Conservation (phyloP, 2,329 filamentous ascomycete genomes). For the Colletotrichum chrysophilum region DNA sequence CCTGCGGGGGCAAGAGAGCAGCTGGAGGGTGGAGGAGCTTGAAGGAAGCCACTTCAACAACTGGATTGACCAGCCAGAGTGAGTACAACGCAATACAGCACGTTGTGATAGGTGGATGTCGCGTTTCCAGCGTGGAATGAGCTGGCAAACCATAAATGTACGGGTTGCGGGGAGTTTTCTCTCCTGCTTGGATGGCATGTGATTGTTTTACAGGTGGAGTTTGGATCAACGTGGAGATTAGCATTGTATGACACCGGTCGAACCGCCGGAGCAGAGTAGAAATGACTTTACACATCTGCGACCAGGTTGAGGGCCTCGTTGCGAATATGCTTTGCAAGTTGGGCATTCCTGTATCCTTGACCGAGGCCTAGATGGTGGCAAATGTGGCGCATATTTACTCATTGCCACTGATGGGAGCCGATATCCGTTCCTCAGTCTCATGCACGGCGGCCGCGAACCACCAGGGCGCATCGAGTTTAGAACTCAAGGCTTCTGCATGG, state of each 20-base stretch:
- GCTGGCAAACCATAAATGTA: background rate
- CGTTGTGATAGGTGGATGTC: background rate
- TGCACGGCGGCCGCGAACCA: background rate
- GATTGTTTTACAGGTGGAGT: background rate
- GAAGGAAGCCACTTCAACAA: constrained; percentile 33
- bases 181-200: background rate
- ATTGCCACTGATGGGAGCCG: background rate
- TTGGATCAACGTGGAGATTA: background rate
- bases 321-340: background rate
- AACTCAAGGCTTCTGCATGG: background rate
- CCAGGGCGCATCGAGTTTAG: background rate
- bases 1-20: constrained; percentile 34
- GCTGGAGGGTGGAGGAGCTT: constrained; percentile 40
- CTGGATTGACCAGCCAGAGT: constrained; percentile 35
- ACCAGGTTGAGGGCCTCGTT: background rate
- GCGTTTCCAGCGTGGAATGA: background rate
- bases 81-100: background rate
- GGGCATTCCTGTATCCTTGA: background rate
- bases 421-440: background rate
- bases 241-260: background rate
- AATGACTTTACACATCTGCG: background rate
- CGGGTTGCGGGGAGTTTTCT: background rate
- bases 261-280: background rate
- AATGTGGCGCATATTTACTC: background rate
- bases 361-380: background rate